Base-by-base conservation (phyloP, 495 filamentous ascomycete species). In the Parachaetomium inaequale region DNA sequence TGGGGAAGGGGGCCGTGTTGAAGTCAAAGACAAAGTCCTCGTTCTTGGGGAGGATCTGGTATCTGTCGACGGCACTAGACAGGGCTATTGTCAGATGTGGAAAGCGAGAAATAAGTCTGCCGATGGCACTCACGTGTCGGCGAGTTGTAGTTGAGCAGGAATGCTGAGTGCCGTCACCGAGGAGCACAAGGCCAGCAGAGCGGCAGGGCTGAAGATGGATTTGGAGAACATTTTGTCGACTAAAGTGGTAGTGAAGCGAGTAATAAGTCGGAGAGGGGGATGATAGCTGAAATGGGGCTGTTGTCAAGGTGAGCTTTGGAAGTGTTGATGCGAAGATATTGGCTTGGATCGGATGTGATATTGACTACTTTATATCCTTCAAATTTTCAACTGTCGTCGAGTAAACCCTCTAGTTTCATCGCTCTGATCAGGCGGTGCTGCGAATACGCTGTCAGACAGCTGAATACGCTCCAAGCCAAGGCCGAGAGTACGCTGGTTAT, bases 21-120 rank as follows among this genome's bases (percentile, higher is more conserved):
- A 53, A 53, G 31, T 53, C 50, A 14, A 53, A 53, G 29, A 53
- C 29, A 14, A 53, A 53, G 50, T 53, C 31, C 14, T 53, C n/a
- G 28, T 53, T 23, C 14, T 23, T 53, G 17, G 50, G 5, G 31
- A 53, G 50, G 29, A 53, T 32, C 29, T 32, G 29, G 19, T 53
- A 53, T 53, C 17, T 53, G 12, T 53, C 50, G 31, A 53, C 31
- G 29, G 50, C 50, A 23, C 50, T 53, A 21, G 17, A 32, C 14
- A 23, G 23, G 2, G 26, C 47, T 26, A 31, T 21, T 3, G 50
- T 53, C 23, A 53, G 50, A 21, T 15, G 12, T 11, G 26, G 26
- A 8, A 23, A 17, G 4, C n/a, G n/a, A n/a, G 21, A 7, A 26
- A 14, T 47, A 47, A 17, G 11, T 29, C 25, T 31, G 14, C 17